Conservation (phyloP, 106 monocot genomes). For the Alisma plantagoaquatica region DNA sequence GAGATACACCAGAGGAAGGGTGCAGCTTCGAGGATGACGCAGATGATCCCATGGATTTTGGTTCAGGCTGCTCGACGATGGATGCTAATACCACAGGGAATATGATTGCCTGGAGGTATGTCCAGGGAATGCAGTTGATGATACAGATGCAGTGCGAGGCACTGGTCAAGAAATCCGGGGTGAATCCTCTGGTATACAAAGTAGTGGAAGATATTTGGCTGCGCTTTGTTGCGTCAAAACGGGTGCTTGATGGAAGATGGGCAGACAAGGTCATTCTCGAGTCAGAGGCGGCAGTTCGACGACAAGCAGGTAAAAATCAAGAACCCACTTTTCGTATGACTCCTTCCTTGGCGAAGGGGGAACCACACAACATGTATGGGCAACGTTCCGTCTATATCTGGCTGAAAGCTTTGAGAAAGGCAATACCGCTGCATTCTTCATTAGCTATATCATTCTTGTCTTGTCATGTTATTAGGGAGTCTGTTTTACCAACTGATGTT, state of each 20-base stretch:
- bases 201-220: constrained; percentile 47
- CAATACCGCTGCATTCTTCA: constrained; percentile 62
- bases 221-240: constrained; percentile 26
- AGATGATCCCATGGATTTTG: constrained; percentile 34
- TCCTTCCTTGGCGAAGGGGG: no score
- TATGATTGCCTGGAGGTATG: constrained; percentile 33
- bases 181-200: constrained; percentile 38
- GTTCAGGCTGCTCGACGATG: not conserved
- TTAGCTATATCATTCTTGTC: constrained; percentile 57
- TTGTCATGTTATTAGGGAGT: constrained; percentile 68
- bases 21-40: constrained; percentile 8
- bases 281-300: constrained; percentile 9
- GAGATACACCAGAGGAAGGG: not conserved
- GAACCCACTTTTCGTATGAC: not conserved
- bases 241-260: constrained; percentile 48
- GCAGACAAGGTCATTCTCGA: constrained; percentile 20
- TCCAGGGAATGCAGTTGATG: constrained; percentile 78
- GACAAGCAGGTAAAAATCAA: constrained; percentile 2
- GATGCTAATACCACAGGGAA: constrained; percentile 16
- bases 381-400: constrained; percentile 23
- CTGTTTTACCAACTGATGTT: constrained; percentile 76
- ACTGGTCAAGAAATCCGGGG: constrained; percentile 47
- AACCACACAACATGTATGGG: constrained; percentile 18
- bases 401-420: constrained; percentile 36
- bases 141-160: constrained; percentile 72